Evolutionary conservation across 1,284 basidiomycete species (phyloP), one percentile per base, ranked within the genome.

Genomic region (Afroboletus lepidellus): DNA sequence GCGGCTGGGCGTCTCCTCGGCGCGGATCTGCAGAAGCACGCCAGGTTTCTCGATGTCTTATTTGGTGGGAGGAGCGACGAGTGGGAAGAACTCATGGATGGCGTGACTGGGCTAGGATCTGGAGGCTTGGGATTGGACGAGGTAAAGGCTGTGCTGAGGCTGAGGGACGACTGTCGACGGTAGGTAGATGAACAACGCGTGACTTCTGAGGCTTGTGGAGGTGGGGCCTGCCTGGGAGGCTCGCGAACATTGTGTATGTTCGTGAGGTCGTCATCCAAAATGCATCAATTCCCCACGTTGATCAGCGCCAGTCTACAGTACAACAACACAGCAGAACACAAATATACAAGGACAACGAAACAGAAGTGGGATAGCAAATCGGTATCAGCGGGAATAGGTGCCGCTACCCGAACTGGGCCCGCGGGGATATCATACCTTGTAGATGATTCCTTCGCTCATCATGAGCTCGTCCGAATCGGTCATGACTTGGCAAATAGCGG

Each of bases 391-490:
- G 8, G 13, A 20, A 21, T n/a, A 15, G 34, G 25, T 38, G 38
- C n/a, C 29, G 34, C 29, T 11, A 45, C 48, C 27, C 9, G 13
- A 15, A n/a, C 8, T 25, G 41, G 43, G 12, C 27, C 51, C 39
- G 38, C 37, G 36, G 43, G 11, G 36, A 43, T 46, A 48, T 74
- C 67, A 87, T 47, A 89, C 80, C 65, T 82, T 87, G 69, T 89
- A 90, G 50, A 94, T 79, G 49, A 87, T 81, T 24, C 85, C 89
- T 38, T 90, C 90, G 54, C 85, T 85, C 60, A 93, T 80, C 92
- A 98, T 94, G 60, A 98, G 75, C 70, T 95, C 87, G 62, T 94
- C 90, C 23, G 78, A 79, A 38, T 90, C 85, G 47, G 84, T 79
- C 95, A 98, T 98, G 42, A 75, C 72, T 57, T 84, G 76, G 52